phyloP scores from a whole-genome alignment of 352 stramenopile species.

The Phytophthora megakarya region DNA sequence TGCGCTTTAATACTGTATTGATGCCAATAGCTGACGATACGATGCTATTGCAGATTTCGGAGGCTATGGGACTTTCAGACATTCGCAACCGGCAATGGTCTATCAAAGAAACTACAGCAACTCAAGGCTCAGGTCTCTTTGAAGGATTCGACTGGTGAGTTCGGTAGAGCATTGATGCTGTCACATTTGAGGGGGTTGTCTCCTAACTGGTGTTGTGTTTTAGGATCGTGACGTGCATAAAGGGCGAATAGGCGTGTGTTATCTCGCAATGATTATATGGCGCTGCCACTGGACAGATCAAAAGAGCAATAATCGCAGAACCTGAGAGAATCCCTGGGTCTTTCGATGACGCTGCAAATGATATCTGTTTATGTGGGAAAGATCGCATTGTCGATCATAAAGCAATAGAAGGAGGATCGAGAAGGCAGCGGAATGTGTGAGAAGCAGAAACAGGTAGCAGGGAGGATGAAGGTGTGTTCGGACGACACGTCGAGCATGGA shows the following conservation, averaged over 20 bases:
- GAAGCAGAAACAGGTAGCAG: conserved; percentile 10
- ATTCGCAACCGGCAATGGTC: conserved; percentile 99
- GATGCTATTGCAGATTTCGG: conserved; percentile 89
- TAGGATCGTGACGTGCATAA: conserved; percentile 92
- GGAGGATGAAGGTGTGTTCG: conserved; percentile 10
- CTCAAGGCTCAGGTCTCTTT: conserved; percentile 98
- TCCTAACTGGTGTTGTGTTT: conserved; percentile 17
- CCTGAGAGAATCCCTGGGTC: background rate
- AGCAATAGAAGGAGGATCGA: conserved; percentile 36
- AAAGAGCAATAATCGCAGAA: background rate
- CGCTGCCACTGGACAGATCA: conserved; percentile 12
- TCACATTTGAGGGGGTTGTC: background rate
- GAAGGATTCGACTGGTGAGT: conserved; percentile 99
- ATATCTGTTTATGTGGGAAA: conserved; percentile 4
- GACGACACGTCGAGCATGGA: background rate
- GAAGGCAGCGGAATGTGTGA: conserved; percentile 2
- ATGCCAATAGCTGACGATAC: background rate
- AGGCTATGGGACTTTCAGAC: conserved; percentile 97
- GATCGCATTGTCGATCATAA: conserved; percentile 14
- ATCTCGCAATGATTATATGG: conserved; percentile 11
- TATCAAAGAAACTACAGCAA: conserved; percentile 99
- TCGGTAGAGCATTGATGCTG: background rate
- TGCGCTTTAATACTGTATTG: background rate
- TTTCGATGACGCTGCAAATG: conserved; percentile 1
- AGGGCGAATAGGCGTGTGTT: conserved; percentile 66